phyloP scores from a whole-genome alignment of 2,329 filamentous ascomycete species.

The Aspergillus sergii region DNA sequence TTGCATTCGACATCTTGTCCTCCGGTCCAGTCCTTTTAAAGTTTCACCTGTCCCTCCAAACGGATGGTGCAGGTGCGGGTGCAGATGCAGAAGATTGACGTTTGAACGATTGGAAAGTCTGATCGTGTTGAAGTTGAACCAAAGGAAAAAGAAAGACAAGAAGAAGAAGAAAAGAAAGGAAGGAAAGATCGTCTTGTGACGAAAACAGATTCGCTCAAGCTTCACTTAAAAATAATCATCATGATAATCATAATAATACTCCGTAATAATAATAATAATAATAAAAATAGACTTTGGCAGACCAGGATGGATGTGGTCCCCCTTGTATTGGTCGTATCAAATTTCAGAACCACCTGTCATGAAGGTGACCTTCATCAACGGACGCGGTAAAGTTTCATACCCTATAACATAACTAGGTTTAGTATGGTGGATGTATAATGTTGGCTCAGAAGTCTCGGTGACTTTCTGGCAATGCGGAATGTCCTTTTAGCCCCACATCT shows the following conservation, averaged over 20 bases:
- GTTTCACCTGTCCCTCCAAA: neutral
- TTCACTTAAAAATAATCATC: no score
- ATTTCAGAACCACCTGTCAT: neutral
- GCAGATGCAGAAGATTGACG: neutral
- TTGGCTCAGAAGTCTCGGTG: conserved; percentile 16
- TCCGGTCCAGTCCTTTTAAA: conserved; percentile 2
- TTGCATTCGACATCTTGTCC: conserved; percentile 18
- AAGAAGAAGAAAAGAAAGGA: neutral
- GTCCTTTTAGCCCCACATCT: conserved; percentile 19
- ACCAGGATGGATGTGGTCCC: neutral
- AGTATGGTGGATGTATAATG: conserved; percentile 9
- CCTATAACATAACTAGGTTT: neutral
- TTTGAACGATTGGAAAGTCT: neutral
- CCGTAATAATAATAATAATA: no score
- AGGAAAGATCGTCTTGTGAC: no score
- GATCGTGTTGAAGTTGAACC: neutral
- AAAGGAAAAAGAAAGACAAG: neutral
- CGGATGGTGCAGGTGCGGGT: neutral
- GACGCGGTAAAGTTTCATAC: neutral
- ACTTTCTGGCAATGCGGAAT: conserved; percentile 18
- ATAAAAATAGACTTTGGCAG: neutral
- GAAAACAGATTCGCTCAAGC: no score
- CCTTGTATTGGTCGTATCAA: neutral
- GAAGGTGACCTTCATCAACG: neutral
- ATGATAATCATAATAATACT: no score